phyloP scores from a whole-genome alignment of 1,284 basidiomycete species.

The Baeospora myosura region DNA sequence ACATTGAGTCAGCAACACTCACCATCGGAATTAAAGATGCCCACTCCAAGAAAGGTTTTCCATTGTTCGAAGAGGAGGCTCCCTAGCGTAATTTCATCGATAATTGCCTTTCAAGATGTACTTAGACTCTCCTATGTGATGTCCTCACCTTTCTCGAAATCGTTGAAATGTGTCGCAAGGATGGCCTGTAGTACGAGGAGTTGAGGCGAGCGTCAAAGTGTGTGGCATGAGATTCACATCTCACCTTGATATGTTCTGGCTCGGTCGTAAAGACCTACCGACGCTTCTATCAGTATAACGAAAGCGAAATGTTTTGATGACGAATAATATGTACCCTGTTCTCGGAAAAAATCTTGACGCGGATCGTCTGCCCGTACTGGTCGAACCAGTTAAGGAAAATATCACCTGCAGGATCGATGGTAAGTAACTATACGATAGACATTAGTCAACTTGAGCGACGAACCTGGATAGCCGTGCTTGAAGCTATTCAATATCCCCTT shows the following conservation, averaged over 20 bases:
- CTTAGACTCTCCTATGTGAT: too few species aligned
- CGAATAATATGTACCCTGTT: too few species aligned
- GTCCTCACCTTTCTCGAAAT: not conserved
- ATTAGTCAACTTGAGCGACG: not conserved
- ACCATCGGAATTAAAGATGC: slow-evolving; percentile 37
- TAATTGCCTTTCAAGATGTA: too few species aligned
- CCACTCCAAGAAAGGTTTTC: slow-evolving; percentile 36
- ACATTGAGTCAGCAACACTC: too few species aligned
- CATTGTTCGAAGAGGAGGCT: slow-evolving; percentile 23
- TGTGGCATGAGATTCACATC: not conserved
- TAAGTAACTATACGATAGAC: not conserved
- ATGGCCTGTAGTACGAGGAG: not conserved
- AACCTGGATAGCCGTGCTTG: not conserved
- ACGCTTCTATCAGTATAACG: too few species aligned
- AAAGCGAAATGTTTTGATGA: too few species aligned
- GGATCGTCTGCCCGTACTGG: not conserved
- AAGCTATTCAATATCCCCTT: not conserved
- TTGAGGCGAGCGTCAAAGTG: not conserved
- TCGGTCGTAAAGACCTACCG: not conserved
- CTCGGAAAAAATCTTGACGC: not conserved
- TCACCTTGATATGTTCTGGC: slow-evolving; percentile 1
- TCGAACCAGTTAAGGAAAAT: not conserved
- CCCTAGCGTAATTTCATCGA: too few species aligned
- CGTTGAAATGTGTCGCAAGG: not conserved
- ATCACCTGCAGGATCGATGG: not conserved